Conservation (phyloP, 352 stramenopile genomes). For the Phytophthora sansomeana region DNA sequence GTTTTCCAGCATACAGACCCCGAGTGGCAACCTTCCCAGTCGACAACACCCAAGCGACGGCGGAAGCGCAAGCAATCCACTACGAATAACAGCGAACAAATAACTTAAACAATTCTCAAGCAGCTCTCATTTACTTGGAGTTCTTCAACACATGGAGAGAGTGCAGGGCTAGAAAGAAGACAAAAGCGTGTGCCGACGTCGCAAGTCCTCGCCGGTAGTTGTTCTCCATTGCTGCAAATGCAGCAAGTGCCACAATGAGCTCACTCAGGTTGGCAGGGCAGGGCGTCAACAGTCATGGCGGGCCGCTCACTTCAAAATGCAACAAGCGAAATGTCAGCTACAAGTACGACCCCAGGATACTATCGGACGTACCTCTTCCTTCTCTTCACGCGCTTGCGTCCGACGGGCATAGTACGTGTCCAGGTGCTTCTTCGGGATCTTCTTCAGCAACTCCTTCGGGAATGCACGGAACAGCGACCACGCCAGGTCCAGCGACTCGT, state of each 20-base stretch:
- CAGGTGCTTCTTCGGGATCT: slow-evolving; percentile 99
- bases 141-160: slow-evolving; percentile 32
- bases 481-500: slow-evolving; percentile 98
- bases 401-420: slow-evolving; percentile 97
- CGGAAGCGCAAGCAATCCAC: slow-evolving; percentile 35
- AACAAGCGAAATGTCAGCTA: slow-evolving; percentile 16
- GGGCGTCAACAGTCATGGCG: slow-evolving; percentile 4
- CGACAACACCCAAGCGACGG: slow-evolving; percentile 29
- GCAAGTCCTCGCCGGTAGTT: slow-evolving; percentile 20
- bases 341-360: not conserved
- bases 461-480: slow-evolving; percentile 99
- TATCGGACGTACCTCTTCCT: slow-evolving; percentile 68
- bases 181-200: slow-evolving; percentile 15
- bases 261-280: slow-evolving; percentile 5
- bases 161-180: slow-evolving; percentile 29
- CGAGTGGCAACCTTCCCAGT: slow-evolving; percentile 62
- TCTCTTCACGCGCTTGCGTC: slow-evolving; percentile 89
- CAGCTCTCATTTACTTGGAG: slow-evolving; percentile 34
- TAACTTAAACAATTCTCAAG: slow-evolving; percentile 38
- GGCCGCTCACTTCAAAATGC: slow-evolving; percentile 27
- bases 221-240: slow-evolving; percentile 12
- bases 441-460: slow-evolving; percentile 99
- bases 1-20: slow-evolving; percentile 69
- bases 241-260: slow-evolving; percentile 13
- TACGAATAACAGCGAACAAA: slow-evolving; percentile 25